Evolutionary conservation across 2,329 filamentous ascomycete species (phyloP), one percentile per base, ranked within the genome.

Genomic region (Alternaria atra): DNA sequence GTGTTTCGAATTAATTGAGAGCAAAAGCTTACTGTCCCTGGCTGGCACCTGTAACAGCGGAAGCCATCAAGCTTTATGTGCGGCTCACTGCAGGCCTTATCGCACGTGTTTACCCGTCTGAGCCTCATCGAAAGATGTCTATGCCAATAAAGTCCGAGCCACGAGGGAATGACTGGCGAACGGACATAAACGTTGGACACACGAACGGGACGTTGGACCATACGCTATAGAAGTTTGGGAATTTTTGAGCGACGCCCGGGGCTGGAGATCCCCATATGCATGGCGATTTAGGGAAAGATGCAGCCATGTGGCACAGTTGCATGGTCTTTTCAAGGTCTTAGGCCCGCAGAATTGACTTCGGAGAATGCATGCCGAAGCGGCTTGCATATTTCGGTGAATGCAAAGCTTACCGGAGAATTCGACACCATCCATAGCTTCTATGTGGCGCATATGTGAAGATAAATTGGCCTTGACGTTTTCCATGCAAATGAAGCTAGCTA

Each of bases 11-110:
- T 46, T 30, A 25, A 30, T 30, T 29, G 48, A 46, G 32, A 50
- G 40, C 55, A 42, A 46, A 53, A 44, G 50, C 47, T 53, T 53
- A 34, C 13, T 35, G 55, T 52, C 47, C 44, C 55, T 37, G 15
- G 34, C 34, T 58, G 47, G n/a, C 27, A 34, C 23, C 27, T 53
- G 55, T 52, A 29, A 46, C n/a, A 25, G 39, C 39, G 39, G 50
- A 37, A 32, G 48, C 23, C 48, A 40, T 52, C 48, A 53, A 52
- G 55, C 55, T 58, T 53, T 58, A 58, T 58, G 42, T 53, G 48
- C 43, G 48, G 23, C 55, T 40, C 37, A 12, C 4, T 46, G 5
- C 27, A 46, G 27, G 27, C 43, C 43, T 46, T 30, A 13, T 20
- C 43, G 30, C 8, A 30, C 43, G 25, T 7, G 30, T 46, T 30